Evolutionary conservation across 2,329 filamentous ascomycete species (phyloP).

Genomic region (Apiospora saccharicola): DNA sequence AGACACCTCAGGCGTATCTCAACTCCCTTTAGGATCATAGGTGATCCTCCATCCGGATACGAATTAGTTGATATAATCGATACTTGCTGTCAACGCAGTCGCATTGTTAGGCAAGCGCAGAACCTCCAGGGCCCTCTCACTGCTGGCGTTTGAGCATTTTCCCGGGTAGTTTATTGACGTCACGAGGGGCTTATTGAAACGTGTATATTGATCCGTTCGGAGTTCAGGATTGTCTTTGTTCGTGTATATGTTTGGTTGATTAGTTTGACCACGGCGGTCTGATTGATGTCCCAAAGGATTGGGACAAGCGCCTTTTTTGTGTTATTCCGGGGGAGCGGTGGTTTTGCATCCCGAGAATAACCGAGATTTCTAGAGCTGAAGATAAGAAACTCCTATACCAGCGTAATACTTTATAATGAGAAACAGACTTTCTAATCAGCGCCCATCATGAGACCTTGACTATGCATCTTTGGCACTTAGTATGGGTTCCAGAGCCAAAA

Average conservation of each 20-base stretch:
- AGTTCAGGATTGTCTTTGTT: conserved; percentile 20
- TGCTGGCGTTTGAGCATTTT: conserved; percentile 20
- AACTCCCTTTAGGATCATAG: conserved; percentile 17
- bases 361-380: conserved; percentile 11
- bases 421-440: conserved; percentile 6
- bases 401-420: conserved; percentile 16
- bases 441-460: background rate
- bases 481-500: too few species aligned
- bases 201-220: conserved; percentile 13
- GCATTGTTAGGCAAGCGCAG: background rate
- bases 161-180: conserved; percentile 3
- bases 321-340: background rate
- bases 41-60: background rate
- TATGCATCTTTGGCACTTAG: background rate
- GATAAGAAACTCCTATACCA: conserved; percentile 1
- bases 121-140: background rate
- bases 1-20: conserved; percentile 33
- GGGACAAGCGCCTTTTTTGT: background rate
- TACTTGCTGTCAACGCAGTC: background rate
- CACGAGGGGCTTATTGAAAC: background rate
- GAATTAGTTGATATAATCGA: background rate
- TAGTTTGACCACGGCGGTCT: background rate
- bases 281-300: background rate
- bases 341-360: conserved; percentile 10
- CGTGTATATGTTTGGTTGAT: conserved; percentile 20